Base-by-base conservation (phyloP, 1,284 basidiomycete species). In the Puccinia coronata region DNA sequence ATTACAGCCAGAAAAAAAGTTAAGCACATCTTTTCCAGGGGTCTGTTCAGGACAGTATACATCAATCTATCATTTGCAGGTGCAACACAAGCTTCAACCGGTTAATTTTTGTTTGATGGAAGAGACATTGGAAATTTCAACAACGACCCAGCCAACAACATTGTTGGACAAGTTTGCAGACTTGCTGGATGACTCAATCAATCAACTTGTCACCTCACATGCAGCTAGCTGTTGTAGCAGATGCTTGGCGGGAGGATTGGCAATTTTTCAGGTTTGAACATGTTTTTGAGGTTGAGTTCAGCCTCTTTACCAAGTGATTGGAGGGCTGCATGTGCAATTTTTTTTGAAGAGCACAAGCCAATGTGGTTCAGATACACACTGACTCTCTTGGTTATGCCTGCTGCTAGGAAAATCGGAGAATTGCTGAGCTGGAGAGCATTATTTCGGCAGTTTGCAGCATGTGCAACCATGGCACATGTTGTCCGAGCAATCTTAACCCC, bases 331-430 rank as follows among this genome's bases (percentile, higher is more conserved):
- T 57, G 55, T 6, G 20, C 55, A 11, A 9, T 57, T 57, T 57
- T 57, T 23, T 6, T 57, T 57, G 55, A 57, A 57, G 55, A 57
- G n/a, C n/a, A n/a, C n/a, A n/a, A n/a, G n/a, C n/a, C n/a, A n/a
- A n/a, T n/a, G n/a, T n/a, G n/a, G n/a, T 57, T 57, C 6, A 57
- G 55, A 23, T 57, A 57, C 55, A 9, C 23, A 31, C 55, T 57
- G n/a, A 57, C 8, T 31, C 55, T 57, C 28, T 57, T 23, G 20
- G 55, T 57, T 23, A 57, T 23, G 28, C 55, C 55, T 6, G 55
- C 55, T 6, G 20, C 55, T 9, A 57, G 55, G 9, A 57, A 57
- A 8, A 57, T 57, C 11, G n/a, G 55, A 8, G 28, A 57, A 57
- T 57, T 57, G 20, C 11, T 9, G 8, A 57, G 9, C n/a, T 57